A percentile compares a stretch with the other conserved stretches of the same genome.
These are phyloP conservation scores for Scheffersomyces stipitis DNA, from an alignment of 805 yeast species.

Conservation along the genomic window DNA sequence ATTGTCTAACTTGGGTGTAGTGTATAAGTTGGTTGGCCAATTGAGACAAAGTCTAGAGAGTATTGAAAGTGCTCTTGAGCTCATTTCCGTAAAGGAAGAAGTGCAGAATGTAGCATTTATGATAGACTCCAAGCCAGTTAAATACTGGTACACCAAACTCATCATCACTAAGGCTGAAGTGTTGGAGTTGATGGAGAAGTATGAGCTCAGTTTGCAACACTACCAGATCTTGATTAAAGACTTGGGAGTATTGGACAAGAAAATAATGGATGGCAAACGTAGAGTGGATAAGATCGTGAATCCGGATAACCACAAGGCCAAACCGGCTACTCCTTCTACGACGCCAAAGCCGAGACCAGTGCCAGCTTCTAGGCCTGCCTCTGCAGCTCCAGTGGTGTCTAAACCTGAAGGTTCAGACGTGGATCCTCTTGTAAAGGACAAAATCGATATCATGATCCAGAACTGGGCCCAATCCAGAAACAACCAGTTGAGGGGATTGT, in stretches of 20 bases:
- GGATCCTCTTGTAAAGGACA: conserved; percentile 10
- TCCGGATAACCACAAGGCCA: conserved; percentile 43
- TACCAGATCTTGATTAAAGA: conserved; percentile 65
- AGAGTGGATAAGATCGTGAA: conserved; percentile 68
- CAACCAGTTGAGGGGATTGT: conserved; percentile 73
- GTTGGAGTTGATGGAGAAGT: conserved; percentile 74
- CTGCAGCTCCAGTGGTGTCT: conserved; percentile 3
- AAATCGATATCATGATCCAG: conserved; percentile 8
- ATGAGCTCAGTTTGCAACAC: conserved; percentile 55
- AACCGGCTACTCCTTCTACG: conserved; percentile 8
- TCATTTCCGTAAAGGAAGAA: conserved; percentile 29
- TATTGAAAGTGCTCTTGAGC: conserved; percentile 46
- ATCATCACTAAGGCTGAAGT: conserved; percentile 76
- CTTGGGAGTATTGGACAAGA: conserved; percentile 60
- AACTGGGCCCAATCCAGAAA: conserved; percentile 11
- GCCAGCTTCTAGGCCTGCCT: conserved; percentile 6
- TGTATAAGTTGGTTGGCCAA: conserved; percentile 12
- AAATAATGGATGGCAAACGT: conserved; percentile 75
- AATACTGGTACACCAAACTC: conserved; percentile 74
- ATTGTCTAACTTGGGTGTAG: conserved; percentile 67
- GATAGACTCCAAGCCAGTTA: conserved; percentile 51
- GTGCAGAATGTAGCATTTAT: conserved; percentile 26
- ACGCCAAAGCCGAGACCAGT: conserved; percentile 10
- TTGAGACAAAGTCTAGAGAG: conserved; percentile 11
- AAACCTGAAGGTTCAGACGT: conserved; percentile 49